Conservation (phyloP, 169 alveolate species). For the Plasmodium vivax region DNA sequence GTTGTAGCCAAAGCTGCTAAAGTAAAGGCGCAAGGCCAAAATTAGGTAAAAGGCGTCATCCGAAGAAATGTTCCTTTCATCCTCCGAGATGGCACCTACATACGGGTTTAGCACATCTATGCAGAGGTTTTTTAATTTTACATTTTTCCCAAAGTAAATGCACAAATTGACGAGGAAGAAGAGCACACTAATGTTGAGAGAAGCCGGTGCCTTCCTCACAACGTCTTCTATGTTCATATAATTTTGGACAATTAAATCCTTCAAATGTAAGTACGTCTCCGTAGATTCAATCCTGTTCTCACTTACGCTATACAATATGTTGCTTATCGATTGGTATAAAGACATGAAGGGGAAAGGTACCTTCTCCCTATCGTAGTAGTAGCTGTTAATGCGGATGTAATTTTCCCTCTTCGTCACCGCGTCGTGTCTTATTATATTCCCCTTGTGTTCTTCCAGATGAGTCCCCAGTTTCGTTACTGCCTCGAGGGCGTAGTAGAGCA, state of each 20-base stretch:
- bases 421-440: slow-evolving; percentile 23
- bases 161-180: slow-evolving; percentile 15
- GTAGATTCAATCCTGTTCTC: not conserved
- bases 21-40: slow-evolving; percentile 21
- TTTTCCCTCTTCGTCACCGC: slow-evolving; percentile 4
- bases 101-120: slow-evolving; percentile 27
- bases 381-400: not conserved
- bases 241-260: not conserved
- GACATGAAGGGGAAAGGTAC: not conserved
- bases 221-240: slow-evolving; percentile 16
- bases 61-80: slow-evolving; percentile 36
- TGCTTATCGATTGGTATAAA: slow-evolving; percentile 4
- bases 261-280: not conserved
- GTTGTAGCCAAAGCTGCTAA: slow-evolving; percentile 4
- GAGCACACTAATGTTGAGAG: slow-evolving; percentile 36
- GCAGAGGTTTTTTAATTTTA: slow-evolving; percentile 6
- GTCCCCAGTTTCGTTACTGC: not conserved
- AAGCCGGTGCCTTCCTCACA: slow-evolving; percentile 28
- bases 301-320: slow-evolving; percentile 11
- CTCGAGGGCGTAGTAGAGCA: not conserved
- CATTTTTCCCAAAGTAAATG: not conserved
- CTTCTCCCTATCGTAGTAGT: slow-evolving; percentile 27
- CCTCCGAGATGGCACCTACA: slow-evolving; percentile 41
- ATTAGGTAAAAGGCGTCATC: slow-evolving; percentile 15
- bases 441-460: not conserved